Conservation (phyloP, 257 asterid genomes). For the Asclepias syriaca region DNA sequence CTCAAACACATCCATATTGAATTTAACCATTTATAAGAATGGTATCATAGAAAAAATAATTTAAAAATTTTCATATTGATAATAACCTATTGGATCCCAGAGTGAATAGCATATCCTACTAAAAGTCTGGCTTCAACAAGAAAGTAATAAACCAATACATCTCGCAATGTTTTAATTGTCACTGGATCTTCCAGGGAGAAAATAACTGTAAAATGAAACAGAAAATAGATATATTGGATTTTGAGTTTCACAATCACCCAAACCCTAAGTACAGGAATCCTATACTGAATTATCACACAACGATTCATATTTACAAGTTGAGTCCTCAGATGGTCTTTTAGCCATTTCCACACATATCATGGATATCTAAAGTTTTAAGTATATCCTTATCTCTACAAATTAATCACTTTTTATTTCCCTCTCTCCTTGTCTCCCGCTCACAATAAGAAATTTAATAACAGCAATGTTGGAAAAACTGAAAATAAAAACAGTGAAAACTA, state of each 20-base stretch:
- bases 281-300: not conserved
- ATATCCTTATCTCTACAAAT: too few relatives aligned
- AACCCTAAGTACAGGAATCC: not conserved
- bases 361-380: too few relatives aligned
- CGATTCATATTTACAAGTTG: not conserved
- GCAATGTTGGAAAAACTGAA: too few relatives aligned
- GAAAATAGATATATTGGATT: not conserved
- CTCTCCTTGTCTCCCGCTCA: too few relatives aligned
- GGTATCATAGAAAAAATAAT: not conserved
- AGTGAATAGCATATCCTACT: not conserved
- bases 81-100: not conserved
- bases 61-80: not conserved
- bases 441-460: too few relatives aligned
- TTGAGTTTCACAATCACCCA: not conserved
- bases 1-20: not conserved
- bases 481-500: too few relatives aligned
- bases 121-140: not conserved
- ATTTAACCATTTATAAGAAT: not conserved
- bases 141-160: not conserved
- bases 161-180: not conserved
- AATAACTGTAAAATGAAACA: not conserved
- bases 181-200: not conserved
- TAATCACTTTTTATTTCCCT: too few relatives aligned
- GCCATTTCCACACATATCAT: too few relatives aligned
- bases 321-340: too few relatives aligned